Evolutionary conservation across 176 grass and related monocot genomes (phyloP), one percentile per base, ranked within the genome.

Genomic region (Otatea glauca): DNA sequence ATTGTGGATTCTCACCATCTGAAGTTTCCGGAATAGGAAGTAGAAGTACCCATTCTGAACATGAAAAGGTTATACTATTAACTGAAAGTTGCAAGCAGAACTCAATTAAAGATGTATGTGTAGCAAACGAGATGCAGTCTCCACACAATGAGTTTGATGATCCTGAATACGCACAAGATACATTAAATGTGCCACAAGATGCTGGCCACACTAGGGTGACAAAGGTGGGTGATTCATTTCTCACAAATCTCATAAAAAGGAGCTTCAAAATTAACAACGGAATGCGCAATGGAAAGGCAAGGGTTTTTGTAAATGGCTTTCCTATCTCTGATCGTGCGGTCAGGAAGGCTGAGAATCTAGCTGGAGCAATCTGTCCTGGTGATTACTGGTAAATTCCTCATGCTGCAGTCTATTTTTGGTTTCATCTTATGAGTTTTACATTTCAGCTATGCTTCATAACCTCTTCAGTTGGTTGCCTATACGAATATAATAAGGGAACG

Each of bases 221-320:
- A 39, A 91, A 94, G 75, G 85, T 50, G 25, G 84, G 86, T 5
- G 86, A 99, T 54, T 99, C 91, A 38, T 99, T 96, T 74, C 71
- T 99, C 11, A 76, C 86, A 32, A 93, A 93, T 84, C 88, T 99
- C 24, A 92, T 99, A 78, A 99, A 96, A 83, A 99, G 74, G 88
- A 92, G 93, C 77, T 91, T 99, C 79, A 90, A 86, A 78, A 89
- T 88, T 59, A 91, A 85, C 61, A 82, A 92, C 49, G 83, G 79
- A 58, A 81, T n/a, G 0, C 84, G 38, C 9, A 75, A 86, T 70
- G 78, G 88, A 70, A 88, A 84, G 82, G 68, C 70, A 80, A 96
- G 79, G 80, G 81, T 99, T 92, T 94, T 78, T 54, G 75, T 99
- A 64, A 99, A 99, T 84, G 89, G 89, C 27, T 88, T 92, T 90